A percentile compares a stretch with the other conserved stretches of the same genome.
These are phyloP conservation scores for Apiospora koreana DNA, from an alignment of 2,329 filamentous ascomycete genomes.

Conservation along the genomic window DNA sequence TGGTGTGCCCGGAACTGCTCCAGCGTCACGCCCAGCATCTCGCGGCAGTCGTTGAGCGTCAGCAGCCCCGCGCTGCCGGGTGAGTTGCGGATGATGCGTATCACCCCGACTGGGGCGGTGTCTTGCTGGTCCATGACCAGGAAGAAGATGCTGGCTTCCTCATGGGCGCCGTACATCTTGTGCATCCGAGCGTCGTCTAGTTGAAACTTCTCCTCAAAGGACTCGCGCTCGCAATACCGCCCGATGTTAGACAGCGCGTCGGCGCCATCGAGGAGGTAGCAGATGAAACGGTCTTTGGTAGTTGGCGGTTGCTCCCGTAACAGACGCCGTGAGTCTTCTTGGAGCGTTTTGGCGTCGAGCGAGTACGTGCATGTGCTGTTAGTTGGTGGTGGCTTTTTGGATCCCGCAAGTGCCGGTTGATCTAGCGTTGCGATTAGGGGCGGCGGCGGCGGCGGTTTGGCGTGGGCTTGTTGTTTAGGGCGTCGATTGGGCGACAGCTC, in stretches of 20 bases:
- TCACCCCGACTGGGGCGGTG: constrained; percentile 11
- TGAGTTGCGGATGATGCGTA: constrained; percentile 14
- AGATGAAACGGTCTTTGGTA: constrained; percentile 13
- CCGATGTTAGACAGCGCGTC: constrained; percentile 16
- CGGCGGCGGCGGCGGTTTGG: background rate
- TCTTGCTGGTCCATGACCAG: constrained; percentile 15
- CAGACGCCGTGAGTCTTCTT: background rate
- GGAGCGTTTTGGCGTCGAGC: background rate
- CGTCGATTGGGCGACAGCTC: background rate
- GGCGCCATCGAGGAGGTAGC: constrained; percentile 16
- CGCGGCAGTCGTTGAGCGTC: constrained; percentile 14
- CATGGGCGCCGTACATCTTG: constrained; percentile 15
- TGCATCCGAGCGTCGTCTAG: constrained; percentile 16
- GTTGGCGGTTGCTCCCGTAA: constrained; percentile 6
- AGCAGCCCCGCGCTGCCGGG: constrained; percentile 12
- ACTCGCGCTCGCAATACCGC: constrained; percentile 17
- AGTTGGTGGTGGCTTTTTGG: background rate
- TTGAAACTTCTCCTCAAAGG: constrained; percentile 16
- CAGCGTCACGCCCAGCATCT: constrained; percentile 1
- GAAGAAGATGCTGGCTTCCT: constrained; percentile 17
- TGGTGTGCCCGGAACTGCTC: constrained; percentile 12
- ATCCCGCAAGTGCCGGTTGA: background rate
- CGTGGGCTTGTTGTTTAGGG: background rate
- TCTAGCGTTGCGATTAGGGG: background rate
- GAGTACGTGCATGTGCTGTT: background rate